Evolutionary conservation across 106 monocot genomes (phyloP).

Genomic region (Xerophyta viscosa): DNA sequence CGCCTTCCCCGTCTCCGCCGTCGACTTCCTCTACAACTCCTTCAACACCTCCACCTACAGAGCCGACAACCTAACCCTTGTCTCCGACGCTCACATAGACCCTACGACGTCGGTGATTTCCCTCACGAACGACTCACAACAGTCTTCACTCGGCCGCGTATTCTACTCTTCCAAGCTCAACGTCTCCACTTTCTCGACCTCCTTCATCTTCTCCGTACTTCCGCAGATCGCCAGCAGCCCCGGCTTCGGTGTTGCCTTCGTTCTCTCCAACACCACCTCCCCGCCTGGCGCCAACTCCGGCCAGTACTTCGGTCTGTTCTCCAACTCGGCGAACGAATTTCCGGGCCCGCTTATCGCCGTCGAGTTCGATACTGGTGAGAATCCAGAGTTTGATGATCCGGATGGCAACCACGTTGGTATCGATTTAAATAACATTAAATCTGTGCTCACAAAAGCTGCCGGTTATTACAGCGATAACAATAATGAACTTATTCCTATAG

Average conservation of each 20-base stretch:
- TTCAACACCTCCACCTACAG: too few relatives aligned
- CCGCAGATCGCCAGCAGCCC: slow-evolving; percentile 20
- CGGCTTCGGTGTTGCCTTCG: slow-evolving; percentile 44
- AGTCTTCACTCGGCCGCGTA: too few relatives aligned
- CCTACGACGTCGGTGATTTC: too few relatives aligned
- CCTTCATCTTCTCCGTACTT: slow-evolving; percentile 41
- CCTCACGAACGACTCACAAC: too few relatives aligned
- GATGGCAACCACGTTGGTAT: slow-evolving; percentile 45
- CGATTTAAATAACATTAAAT: slow-evolving; percentile 34
- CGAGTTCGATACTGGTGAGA: slow-evolving; percentile 37
- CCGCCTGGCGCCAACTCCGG: slow-evolving; percentile 23
- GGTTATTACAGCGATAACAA: slow-evolving; percentile 10
- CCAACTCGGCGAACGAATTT: slow-evolving; percentile 12
- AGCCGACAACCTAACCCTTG: too few relatives aligned
- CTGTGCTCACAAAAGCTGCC: slow-evolving; percentile 4
- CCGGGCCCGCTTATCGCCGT: slow-evolving; percentile 26
- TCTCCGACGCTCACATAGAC: too few relatives aligned
- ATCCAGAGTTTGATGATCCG: slow-evolving; percentile 32
- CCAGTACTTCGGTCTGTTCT: slow-evolving; percentile 38
- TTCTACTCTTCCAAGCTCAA: too few relatives aligned
- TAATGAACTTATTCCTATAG: slow-evolving; percentile 10
- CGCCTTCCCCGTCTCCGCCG: too few relatives aligned
- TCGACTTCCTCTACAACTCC: too few relatives aligned
- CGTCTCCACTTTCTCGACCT: background rate
- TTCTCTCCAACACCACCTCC: slow-evolving; percentile 27